Evolutionary conservation across 148 eudicot genomes (phyloP), one percentile per base, ranked within the genome.

Genomic region (Cornus kousa): DNA sequence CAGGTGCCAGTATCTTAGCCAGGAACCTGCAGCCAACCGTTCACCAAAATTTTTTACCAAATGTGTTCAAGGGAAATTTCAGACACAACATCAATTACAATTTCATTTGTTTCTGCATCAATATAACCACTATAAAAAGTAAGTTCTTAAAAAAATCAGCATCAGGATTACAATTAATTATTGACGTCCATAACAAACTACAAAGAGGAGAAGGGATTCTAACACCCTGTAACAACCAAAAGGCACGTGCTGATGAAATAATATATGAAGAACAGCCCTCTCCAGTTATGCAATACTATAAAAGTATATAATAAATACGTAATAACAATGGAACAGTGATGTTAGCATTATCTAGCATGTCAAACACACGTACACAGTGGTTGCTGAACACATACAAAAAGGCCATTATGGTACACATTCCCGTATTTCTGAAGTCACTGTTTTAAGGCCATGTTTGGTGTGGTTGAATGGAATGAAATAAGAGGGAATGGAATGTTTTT

Each of bases 1-100:
- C 98, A 77, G 96, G 93, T 55, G 92, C 92, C 83, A 95, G 76
- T 78, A 95, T 93, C 86, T 90, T 93, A 55, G 97, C 98, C 71
- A 94, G 85, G 85, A 79, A 93, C 80, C 97, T 93, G 85, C 83
- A 86, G 67, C 68, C 75, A 43, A 33, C 13, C 71, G 48, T 68
- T 66, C 70, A 74, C 57, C 37, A 35, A 35, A 67, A 72, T 68
- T 24, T 17, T 35, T 68, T 35, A 78, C 23, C 70, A 78, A 23
- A 28, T 43, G 40, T 19, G 65, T 20, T 28, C 32, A 64, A 39
- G 4, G 4, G 8, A 14, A 1, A n/a, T 43, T 65, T 14, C 57
- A 72, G 16, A 28, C 9, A 37, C 48, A 39, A 48, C 33, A 35
- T 66, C 37, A 23, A 50, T 31, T 6, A 2, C 46, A 46, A 3